Evolutionary conservation across 176 grass and related monocot genomes (phyloP).

Genomic region (Elymus sibiricus): DNA sequence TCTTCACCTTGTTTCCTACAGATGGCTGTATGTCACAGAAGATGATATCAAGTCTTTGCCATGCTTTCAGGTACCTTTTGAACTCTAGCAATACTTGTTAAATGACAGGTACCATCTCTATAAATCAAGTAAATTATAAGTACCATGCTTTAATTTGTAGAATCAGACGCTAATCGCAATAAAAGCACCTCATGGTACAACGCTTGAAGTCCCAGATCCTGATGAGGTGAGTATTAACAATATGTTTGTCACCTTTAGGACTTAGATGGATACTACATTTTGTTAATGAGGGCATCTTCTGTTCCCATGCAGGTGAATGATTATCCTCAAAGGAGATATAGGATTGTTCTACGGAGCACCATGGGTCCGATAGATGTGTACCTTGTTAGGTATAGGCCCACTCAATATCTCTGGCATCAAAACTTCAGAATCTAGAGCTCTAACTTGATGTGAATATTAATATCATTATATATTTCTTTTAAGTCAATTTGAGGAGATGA

Average conservation of each 20-base stretch:
- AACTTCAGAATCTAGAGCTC: constrained; percentile 25
- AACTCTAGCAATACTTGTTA: constrained; percentile 5
- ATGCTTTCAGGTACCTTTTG: constrained; percentile 72
- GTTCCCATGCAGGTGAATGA: constrained; percentile 49
- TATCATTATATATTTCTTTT: not conserved
- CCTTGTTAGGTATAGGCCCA: constrained; percentile 65
- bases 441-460: constrained; percentile 22
- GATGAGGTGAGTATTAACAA: constrained; percentile 54
- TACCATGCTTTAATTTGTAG: constrained; percentile 33
- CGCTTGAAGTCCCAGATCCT: constrained; percentile 92
- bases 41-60: constrained; percentile 83
- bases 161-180: constrained; percentile 88
- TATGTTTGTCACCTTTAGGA: not conserved
- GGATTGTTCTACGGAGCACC: constrained; percentile 89
- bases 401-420: not conserved
- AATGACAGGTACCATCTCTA: not conserved
- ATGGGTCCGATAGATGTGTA: constrained; percentile 91
- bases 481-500: constrained; percentile 96
- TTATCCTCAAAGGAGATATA: constrained; percentile 82
- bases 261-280: not conserved
- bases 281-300: constrained; percentile 6
- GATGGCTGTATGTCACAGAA: constrained; percentile 87
- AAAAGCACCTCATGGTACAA: constrained; percentile 93
- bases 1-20: constrained; percentile 20
- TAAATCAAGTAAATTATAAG: constrained; percentile 2